These are phyloP conservation scores for Lyophyllum semitale DNA, from an alignment of 768 basidiomycete species.

Conservation along the genomic window DNA sequence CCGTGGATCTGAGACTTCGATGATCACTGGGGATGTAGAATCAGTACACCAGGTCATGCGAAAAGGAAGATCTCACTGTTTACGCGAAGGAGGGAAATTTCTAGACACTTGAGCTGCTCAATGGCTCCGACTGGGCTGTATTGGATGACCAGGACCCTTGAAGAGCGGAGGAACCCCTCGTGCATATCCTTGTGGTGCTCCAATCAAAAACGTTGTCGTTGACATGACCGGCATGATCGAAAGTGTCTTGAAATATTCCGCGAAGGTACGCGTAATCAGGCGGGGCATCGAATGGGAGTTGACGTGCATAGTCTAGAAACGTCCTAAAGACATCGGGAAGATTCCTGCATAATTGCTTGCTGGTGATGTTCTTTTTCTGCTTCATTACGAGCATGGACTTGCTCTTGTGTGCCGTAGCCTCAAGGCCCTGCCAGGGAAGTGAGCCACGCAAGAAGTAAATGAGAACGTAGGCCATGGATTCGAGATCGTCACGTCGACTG, in stretches of 20 bases:
- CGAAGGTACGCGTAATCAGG: background rate
- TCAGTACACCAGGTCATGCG: too few species aligned
- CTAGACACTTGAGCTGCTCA: too few species aligned
- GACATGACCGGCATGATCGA: background rate
- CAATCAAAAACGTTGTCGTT: background rate
- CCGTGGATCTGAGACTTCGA: too few species aligned
- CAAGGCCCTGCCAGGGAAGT: too few species aligned
- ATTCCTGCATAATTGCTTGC: background rate
- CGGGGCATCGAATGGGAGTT: background rate
- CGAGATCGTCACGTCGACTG: too few species aligned
- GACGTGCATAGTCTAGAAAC: background rate
- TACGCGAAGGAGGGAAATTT: too few species aligned
- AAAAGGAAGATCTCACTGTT: too few species aligned
- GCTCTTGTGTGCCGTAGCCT: background rate
- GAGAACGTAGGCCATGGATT: background rate
- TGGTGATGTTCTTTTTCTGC: background rate
- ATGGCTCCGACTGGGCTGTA: too few species aligned
- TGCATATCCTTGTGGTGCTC: too few species aligned
- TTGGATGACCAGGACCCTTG: too few species aligned
- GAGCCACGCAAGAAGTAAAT: background rate
- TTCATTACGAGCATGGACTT: background rate
- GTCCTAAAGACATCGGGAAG: background rate
- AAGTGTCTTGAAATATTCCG: background rate
- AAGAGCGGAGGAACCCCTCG: too few species aligned
- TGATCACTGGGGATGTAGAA: too few species aligned